Percentiles rank a stretch among this genome's conserved stretches.
Evolutionary conservation across 345 rosid genomes (phyloP).

Genomic region (Camelina laxa): DNA sequence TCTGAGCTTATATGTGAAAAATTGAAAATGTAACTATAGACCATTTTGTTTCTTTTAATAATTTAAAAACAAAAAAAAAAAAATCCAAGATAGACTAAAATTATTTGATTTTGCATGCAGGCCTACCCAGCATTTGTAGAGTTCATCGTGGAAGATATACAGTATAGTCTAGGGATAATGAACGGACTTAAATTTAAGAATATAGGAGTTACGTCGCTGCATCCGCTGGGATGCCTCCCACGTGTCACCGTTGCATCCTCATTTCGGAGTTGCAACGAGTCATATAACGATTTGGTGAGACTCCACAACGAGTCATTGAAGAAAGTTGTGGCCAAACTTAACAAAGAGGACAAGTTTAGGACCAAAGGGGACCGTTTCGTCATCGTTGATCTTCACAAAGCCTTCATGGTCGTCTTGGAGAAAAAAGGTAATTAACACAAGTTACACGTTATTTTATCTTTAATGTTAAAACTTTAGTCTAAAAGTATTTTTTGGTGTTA

Average conservation of each 20-base stretch:
- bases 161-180: constrained; percentile 29
- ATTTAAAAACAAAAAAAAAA: too few relatives aligned
- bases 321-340: constrained; percentile 51
- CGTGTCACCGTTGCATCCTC: constrained; percentile 34
- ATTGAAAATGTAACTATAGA: too few relatives aligned
- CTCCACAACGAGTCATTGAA: constrained; percentile 57
- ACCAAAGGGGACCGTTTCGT: constrained; percentile 15
- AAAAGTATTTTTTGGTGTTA: neutral
- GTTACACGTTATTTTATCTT: neutral
- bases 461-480: neutral
- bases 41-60: too few relatives aligned
- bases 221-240: constrained; percentile 81
- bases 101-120: constrained; percentile 42
- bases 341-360: constrained; percentile 34
- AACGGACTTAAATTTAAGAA: constrained; percentile 44
- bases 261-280: constrained; percentile 53
- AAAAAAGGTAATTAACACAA: constrained; percentile 29
- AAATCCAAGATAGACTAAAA: too few relatives aligned
- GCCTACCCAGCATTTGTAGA: constrained; percentile 50
- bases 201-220: constrained; percentile 50
- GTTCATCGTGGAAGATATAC: constrained; percentile 53
- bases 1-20: too few relatives aligned
- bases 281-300: constrained; percentile 41
- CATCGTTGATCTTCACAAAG: constrained; percentile 55
- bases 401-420: constrained; percentile 54